phyloP scores from a whole-genome alignment of 2,329 filamentous ascomycete genomes.

The Dothistroma pini region DNA sequence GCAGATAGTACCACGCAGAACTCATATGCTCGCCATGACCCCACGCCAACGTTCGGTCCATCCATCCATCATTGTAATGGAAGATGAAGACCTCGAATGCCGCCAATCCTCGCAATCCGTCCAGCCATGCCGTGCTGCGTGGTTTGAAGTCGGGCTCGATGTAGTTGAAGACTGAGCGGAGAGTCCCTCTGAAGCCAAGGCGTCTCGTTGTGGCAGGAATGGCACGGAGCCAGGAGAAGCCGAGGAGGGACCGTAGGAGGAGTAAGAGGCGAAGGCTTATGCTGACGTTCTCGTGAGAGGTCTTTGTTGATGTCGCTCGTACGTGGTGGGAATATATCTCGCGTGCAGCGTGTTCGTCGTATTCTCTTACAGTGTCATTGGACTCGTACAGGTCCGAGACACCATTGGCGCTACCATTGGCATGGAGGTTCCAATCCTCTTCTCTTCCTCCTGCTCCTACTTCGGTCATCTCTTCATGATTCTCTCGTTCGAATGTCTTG shows the following conservation, averaged over 20 bases:
- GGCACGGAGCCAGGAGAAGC: neutral
- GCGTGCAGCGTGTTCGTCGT: neutral
- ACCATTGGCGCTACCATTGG: neutral
- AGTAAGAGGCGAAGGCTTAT: neutral
- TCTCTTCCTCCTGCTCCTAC: neutral
- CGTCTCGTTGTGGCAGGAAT: constrained; percentile 1
- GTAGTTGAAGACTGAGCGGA: constrained; percentile 14
- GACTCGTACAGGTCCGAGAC: neutral
- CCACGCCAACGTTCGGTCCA: constrained; percentile 13
- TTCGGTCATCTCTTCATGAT: neutral
- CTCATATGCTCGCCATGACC: constrained; percentile 36
- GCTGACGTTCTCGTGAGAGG: neutral
- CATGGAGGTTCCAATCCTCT: neutral
- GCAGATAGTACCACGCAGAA: constrained; percentile 36
- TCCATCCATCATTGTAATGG: constrained; percentile 20
- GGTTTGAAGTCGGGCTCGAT: constrained; percentile 8
- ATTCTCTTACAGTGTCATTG: neutral
- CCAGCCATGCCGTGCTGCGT: constrained; percentile 21
- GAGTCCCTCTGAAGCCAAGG: constrained; percentile 5
- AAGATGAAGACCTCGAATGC: constrained; percentile 25
- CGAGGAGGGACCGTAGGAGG: neutral
- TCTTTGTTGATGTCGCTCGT: neutral
- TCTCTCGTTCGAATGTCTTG: constrained; percentile 1
- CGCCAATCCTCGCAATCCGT: constrained; percentile 24
- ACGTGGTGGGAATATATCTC: neutral